Conservation (phyloP, 2,329 filamentous ascomycete genomes). For the Neopestalotiopsis clavispora region DNA sequence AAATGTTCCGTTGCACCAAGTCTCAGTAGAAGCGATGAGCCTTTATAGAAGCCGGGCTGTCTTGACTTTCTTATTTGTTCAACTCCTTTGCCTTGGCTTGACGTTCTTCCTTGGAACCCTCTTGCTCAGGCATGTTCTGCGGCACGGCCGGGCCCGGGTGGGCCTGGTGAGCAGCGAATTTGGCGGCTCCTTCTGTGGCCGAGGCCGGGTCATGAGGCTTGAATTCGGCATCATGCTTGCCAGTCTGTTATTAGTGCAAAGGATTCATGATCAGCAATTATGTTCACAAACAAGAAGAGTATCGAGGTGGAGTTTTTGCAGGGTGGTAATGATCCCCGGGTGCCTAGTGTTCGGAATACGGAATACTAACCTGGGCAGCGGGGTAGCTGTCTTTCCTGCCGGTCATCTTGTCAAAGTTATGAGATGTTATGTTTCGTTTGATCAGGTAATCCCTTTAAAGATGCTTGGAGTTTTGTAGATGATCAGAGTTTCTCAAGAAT, state of each 20-base stretch:
- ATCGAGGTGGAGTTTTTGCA: neutral
- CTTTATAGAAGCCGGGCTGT: neutral
- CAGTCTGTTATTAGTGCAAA: slow-evolving; percentile 26
- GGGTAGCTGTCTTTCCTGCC: slow-evolving; percentile 16
- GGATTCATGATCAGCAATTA: slow-evolving; percentile 6
- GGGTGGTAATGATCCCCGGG: neutral
- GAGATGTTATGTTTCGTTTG: neutral
- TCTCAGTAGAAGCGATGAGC: neutral
- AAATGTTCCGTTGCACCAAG: neutral
- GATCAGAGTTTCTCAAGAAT: neutral
- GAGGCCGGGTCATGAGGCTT: slow-evolving; percentile 42
- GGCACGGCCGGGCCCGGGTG: slow-evolving; percentile 63
- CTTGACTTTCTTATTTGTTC: slow-evolving; percentile 56
- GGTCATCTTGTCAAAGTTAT: slow-evolving; percentile 13
- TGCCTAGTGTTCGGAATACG: neutral
- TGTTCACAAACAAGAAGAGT: neutral
- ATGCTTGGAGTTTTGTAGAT: neutral
- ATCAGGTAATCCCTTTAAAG: neutral
- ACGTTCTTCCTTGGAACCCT: slow-evolving; percentile 73
- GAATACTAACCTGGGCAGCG: slow-evolving; percentile 25
- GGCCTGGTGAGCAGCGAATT: slow-evolving; percentile 56
- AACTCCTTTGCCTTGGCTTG: slow-evolving; percentile 67
- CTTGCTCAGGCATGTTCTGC: slow-evolving; percentile 58
- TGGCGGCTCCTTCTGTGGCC: slow-evolving; percentile 38
- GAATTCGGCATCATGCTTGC: slow-evolving; percentile 41